These are phyloP conservation scores for Phytophthora macrochlamydospora DNA, from an alignment of 352 stramenopile genomes.

Conservation along the genomic window DNA sequence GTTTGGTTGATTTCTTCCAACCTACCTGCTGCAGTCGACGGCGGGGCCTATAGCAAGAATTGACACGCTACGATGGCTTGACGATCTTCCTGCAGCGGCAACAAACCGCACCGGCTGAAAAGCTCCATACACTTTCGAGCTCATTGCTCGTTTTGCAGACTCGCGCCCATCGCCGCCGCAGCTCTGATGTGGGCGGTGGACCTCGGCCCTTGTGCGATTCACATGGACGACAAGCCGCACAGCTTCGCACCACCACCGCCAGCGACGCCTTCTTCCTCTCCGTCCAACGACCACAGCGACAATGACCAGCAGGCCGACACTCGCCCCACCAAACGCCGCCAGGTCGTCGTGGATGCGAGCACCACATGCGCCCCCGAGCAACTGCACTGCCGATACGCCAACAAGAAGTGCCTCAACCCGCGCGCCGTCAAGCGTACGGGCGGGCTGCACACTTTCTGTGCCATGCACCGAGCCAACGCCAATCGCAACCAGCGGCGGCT, in stretches of 20 bases:
- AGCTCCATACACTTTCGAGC: conserved; percentile 17
- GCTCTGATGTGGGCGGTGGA: conserved; percentile 33
- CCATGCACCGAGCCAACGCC: conserved; percentile 62
- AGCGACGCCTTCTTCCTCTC: neutral
- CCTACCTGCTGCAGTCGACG: neutral
- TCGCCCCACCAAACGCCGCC: conserved; percentile 17
- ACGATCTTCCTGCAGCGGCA: conserved; percentile 27
- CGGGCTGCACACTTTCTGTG: conserved; percentile 66
- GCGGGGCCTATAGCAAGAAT: neutral
- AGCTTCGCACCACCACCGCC: conserved; percentile 5
- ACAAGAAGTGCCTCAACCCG: conserved; percentile 61
- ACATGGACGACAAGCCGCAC: conserved; percentile 37
- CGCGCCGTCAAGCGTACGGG: conserved; percentile 62
- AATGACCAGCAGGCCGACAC: conserved; percentile 14
- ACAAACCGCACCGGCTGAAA: conserved; percentile 19
- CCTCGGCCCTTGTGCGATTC: conserved; percentile 36
- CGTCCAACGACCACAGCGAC: conserved; percentile 6
- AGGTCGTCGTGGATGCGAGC: conserved; percentile 28
- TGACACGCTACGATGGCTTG: conserved; percentile 12
- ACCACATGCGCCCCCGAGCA: conserved; percentile 45
- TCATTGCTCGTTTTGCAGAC: conserved; percentile 42
- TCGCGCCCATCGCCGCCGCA: conserved; percentile 4
- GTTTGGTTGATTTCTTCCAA: conserved; percentile 32
- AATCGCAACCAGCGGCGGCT: conserved; percentile 77
- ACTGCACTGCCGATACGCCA: conserved; percentile 63